Base-by-base conservation (phyloP, 2,329 filamentous ascomycete species). In the Dactylella cylindrospora region DNA sequence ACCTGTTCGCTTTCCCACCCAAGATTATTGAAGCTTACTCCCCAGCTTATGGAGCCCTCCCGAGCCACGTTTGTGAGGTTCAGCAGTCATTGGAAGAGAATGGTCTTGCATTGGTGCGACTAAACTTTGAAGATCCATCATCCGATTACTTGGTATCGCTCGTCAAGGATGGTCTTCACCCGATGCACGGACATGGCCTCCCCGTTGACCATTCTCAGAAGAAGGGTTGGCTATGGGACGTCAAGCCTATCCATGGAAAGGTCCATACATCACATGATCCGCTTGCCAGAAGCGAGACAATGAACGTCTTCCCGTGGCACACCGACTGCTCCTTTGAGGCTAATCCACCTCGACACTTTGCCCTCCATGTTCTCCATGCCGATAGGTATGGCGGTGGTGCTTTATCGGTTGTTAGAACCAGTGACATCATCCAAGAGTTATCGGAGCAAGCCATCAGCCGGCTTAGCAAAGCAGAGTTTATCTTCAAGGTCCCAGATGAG, bases 221-320 rank as follows among this genome's bases (percentile, higher is more conserved):
- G 6, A 66, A 67, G 12, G 70, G 67, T 3, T 69, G 65, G 47
- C 65, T 71, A 7, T 71, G 70, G 70, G 70, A 71, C 32, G 67
- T 70, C 13, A 64, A 66, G 32, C 67, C 70, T 6, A 64, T 66
- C n/a, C 54, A 55, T 7, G 55, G 65, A 22, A 61, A 46, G 3
- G 36, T 67, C 12, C 32, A 51, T 19, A 13, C 13, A 20, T 17
- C 17, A 7, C 15, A 7, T 13, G 36, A 36, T 15, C 64, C 65
- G 17, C 33, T 60, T 13, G 67, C 67, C 19, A 53, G 68, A 38
- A 69, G 67, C 2, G 66, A 69, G 57, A 70, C 68, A 0, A 68
- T 65, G 43, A 29, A 68, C n/a, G 62, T 66, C 7, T 71, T 71
- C 41, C 69, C 69, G n/a, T 71, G 70, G 70, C 69, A 71, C 46